These are phyloP conservation scores for Eimeria nieschulzi DNA, from an alignment of 169 alveolate species.

Conservation along the genomic window DNA sequence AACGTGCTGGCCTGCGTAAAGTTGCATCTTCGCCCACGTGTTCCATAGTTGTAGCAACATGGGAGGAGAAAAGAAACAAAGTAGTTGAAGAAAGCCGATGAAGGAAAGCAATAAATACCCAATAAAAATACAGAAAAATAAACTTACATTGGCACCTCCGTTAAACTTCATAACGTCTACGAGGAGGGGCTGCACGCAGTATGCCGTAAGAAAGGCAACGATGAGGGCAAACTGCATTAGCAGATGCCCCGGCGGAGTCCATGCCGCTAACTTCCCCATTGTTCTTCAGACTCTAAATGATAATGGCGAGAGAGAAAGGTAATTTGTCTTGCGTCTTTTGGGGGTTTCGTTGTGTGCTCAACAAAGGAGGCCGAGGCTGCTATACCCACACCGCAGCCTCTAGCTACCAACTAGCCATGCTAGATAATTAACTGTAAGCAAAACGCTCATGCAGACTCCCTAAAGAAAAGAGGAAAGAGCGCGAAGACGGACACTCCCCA, in stretches of 20 bases:
- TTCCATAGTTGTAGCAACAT: neutral
- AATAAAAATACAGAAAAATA: no score
- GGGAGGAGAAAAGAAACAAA: neutral
- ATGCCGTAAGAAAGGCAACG: slow-evolving; percentile 60
- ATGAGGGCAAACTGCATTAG: slow-evolving; percentile 29
- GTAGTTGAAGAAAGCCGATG: neutral
- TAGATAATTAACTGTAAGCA: no score
- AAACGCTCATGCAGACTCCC: no score
- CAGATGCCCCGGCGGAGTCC: neutral
- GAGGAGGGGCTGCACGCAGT: slow-evolving; percentile 74
- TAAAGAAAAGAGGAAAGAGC: no score
- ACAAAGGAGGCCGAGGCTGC: no score
- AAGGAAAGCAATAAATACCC: neutral
- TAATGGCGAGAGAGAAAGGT: no score
- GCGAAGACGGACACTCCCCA: no score
- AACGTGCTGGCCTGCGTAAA: slow-evolving; percentile 78
- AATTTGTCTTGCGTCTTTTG: no score
- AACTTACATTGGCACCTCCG: slow-evolving; percentile 76
- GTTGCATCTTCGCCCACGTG: neutral
- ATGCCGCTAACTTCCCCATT: neutral
- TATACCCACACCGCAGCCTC: no score
- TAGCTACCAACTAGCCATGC: no score
- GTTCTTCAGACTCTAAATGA: no score
- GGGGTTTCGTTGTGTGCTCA: no score
- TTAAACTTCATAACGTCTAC: slow-evolving; percentile 71